Percentiles rank a stretch among this genome's conserved stretches.
These are phyloP conservation scores for Ascosphaera acerosa DNA, from an alignment of 2,329 filamentous ascomycete genomes.

Conservation along the genomic window DNA sequence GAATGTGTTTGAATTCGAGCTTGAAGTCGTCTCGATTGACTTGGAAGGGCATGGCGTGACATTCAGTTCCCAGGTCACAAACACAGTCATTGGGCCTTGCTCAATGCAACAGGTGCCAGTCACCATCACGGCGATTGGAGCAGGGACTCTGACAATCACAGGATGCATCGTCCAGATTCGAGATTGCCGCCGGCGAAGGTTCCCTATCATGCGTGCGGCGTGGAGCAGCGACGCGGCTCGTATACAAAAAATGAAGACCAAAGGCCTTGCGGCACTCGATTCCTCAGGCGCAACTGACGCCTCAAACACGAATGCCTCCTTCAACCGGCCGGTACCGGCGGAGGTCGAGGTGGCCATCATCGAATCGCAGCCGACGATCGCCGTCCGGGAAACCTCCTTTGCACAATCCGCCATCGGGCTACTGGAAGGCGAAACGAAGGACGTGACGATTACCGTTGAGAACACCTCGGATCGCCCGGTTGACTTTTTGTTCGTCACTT, in stretches of 20 bases:
- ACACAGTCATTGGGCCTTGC: conserved; percentile 51
- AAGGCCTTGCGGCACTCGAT: conserved; percentile 36
- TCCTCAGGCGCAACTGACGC: conserved; percentile 21
- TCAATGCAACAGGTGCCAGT: conserved; percentile 57
- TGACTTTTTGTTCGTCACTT: conserved; percentile 68
- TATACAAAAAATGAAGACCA: conserved; percentile 60
- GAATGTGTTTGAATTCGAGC: conserved; percentile 80
- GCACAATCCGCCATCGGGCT: conserved; percentile 77
- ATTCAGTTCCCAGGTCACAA: conserved; percentile 40
- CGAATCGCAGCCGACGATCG: conserved; percentile 47
- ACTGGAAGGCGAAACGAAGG: conserved; percentile 61
- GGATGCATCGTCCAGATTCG: conserved; percentile 59
- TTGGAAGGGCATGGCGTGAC: conserved; percentile 48
- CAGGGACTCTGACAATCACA: conserved; percentile 45
- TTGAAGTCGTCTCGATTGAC: conserved; percentile 62
- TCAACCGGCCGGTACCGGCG: too few species aligned
- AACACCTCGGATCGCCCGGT: conserved; percentile 55
- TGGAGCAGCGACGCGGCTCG: conserved; percentile 45
- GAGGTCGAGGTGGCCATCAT: conserved; percentile 55
- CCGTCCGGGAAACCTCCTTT: conserved; percentile 50
- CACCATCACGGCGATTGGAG: conserved; percentile 36
- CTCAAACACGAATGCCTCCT: conserved; percentile 19
- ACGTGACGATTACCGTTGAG: conserved; percentile 53
- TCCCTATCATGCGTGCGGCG: conserved; percentile 54
- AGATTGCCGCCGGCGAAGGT: conserved; percentile 58